Evolutionary conservation across 768 basidiomycete genomes (phyloP), one percentile per base, ranked within the genome.

Genomic region (Favolaschia claudopus): DNA sequence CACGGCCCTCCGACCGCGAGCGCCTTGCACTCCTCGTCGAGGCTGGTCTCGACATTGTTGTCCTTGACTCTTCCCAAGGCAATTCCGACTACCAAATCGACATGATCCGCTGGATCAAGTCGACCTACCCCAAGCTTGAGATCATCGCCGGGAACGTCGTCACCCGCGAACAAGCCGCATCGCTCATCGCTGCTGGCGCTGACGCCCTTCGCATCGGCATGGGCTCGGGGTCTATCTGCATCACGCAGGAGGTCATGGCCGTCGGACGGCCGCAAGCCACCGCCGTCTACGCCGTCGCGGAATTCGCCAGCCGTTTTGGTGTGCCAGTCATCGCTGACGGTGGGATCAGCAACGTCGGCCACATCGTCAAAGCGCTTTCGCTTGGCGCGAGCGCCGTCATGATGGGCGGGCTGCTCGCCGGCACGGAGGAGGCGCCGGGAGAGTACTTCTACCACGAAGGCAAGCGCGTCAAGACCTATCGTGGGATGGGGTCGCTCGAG

Each of bases 361-460:
- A 99, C 74, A 91, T 99, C 66, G 95, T 98, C 71, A 99, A 99
- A 79, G 97, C 97, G 4, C 80, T 99, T 43, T 81, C 95, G 1
- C 85, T 99, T 14, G 97, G 97, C 48, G 97, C 96, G 4, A 89
- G 90, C 22, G 96, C 95, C 4, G 95, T 99, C 50, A 99, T 99
- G 97, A 98, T 99, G 97, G 97, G 97, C 40, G 90, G 94, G 9
- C 76, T 99, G 44, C 82, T 99, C 25, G 97, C 97, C 2, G 96
- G 96, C 28, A 99, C 97, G 32, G 89, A 93, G 62, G 96, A 99
- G 75, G 94, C 95, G 0, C 97, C 97, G 0, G 97, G 97, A 67
- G 95, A 99, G 78, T 99, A 97, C 81, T 99, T 97, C 75, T 99
- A 96, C 77, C 96, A 99, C 70, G 96, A 98, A 63, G 97, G 97